phyloP scores from a whole-genome alignment of 2,329 filamentous ascomycete genomes.

The Fusarium phyllophilum region DNA sequence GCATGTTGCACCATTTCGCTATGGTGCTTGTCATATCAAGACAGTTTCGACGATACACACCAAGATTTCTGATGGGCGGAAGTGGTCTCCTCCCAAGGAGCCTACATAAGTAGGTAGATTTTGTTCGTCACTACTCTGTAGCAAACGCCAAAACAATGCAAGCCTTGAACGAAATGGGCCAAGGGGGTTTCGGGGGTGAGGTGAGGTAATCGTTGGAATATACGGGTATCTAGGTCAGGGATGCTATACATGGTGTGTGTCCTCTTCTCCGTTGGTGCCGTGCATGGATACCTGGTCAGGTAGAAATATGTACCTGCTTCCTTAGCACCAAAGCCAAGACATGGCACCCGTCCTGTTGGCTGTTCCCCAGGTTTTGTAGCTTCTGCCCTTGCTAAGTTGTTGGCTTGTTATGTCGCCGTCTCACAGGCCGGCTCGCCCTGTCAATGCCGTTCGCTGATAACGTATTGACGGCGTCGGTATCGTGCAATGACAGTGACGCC shows the following conservation, averaged over 20 bases:
- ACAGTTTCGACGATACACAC: constrained; percentile 7
- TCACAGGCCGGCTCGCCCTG: constrained; percentile 37
- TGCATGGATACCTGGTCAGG: constrained; percentile 15
- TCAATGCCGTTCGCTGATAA: constrained; percentile 21
- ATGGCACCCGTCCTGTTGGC: constrained; percentile 37
- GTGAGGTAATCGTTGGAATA: constrained; percentile 18
- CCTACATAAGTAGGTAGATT: neutral
- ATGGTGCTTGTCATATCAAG: constrained; percentile 3
- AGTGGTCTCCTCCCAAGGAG: neutral
- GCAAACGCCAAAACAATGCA: constrained; percentile 11
- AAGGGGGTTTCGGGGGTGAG: constrained; percentile 18
- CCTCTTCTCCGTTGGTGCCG: neutral
- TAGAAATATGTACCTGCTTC: constrained; percentile 36
- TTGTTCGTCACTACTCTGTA: neutral
- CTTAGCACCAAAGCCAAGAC: constrained; percentile 37
- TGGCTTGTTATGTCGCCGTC: constrained; percentile 20
- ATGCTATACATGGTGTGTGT: constrained; percentile 1
- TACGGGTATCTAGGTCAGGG: constrained; percentile 12
- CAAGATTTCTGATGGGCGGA: constrained; percentile 14
- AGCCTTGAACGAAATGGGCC: constrained; percentile 9
- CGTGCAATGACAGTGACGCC: constrained; percentile 22
- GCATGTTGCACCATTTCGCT: constrained; percentile 18
- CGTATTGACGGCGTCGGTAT: constrained; percentile 19
- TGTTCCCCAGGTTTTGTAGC: constrained; percentile 44
- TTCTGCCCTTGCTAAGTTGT: constrained; percentile 13